Evolutionary conservation across 2,329 filamentous ascomycete genomes (phyloP), one percentile per base, ranked within the genome.

Genomic region (Nigrospora osmanthi): DNA sequence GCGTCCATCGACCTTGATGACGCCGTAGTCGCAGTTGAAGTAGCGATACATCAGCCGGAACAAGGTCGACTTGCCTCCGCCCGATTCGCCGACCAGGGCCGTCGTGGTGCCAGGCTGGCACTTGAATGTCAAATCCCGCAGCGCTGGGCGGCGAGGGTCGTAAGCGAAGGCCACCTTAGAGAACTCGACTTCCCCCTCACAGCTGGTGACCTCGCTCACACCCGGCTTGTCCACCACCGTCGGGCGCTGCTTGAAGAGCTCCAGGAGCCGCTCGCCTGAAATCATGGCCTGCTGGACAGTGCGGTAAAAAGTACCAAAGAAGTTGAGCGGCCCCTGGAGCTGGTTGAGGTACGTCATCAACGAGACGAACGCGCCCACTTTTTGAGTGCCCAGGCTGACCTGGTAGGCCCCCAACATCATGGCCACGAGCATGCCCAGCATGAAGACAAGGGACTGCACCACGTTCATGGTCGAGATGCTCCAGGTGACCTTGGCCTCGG

Each of bases 241-340:
- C 1, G 93, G 91, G 56, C 89, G 82, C 58, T 97, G 93, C 65
- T 95, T 95, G 78, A 98, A 97, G 15, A 98, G 73, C 65, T 97
- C 93, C 44, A 98, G 70, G 62, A 98, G 83, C 15, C 93, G 83
- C 71, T 98, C 93, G 5, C 91, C 90, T 47, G 94, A 96, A 59
- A 98, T 97, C 85, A 98, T 87, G 43, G 91, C 87, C 55, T 90
- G 93, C 66, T 97, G 93, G 6, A 97, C 91, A 49, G 89, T 93
- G 42, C 91, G 80, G 65, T 97, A 98, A 63, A 97, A 97, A 0
- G 89, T 93, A 46, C 91, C 93, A 56, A 93, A 91, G 67, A 89
- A 91, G 63, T 91, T 90, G 48, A 91, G 72, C 1, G 87, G 87
- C 0, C 81, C 81, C 60, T 91, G 87, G 15, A 93, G 71, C 63